Percentiles rank a stretch among this genome's conserved stretches.
Evolutionary conservation across 2,329 filamentous ascomycete genomes (phyloP).

Genomic region (Hawksworthiomyces lignivorus): DNA sequence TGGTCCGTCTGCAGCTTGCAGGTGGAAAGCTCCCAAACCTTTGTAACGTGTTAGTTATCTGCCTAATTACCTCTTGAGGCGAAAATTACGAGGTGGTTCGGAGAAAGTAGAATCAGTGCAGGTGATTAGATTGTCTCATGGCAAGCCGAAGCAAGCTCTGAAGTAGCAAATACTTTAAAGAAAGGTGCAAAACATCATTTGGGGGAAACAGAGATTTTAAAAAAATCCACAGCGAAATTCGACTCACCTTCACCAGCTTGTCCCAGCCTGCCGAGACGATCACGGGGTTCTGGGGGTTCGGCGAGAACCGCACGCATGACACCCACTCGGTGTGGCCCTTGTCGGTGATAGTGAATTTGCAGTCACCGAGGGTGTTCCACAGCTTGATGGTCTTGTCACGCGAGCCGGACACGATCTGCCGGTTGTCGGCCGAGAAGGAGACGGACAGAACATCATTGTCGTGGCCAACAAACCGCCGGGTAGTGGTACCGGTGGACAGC

Average conservation of each 20-base stretch:
- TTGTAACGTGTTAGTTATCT: conserved; percentile 5
- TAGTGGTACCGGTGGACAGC: conserved; percentile 93
- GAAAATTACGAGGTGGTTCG: no score
- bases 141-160: conserved; percentile 78
- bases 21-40: conserved; percentile 99
- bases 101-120: conserved; percentile 60
- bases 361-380: conserved; percentile 99
- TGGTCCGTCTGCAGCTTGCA: conserved; percentile 99
- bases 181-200: conserved; percentile 83
- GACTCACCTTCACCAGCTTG: conserved; percentile 99
- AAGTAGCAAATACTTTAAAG: conserved; percentile 99
- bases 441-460: conserved; percentile 99
- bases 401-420: conserved; percentile 98
- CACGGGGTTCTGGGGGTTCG: conserved; percentile 99
- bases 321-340: conserved; percentile 99
- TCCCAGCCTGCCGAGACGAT: conserved; percentile 99
- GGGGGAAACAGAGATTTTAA: conserved; percentile 16
- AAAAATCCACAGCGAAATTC: no score
- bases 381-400: conserved; percentile 99
- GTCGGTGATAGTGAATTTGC: conserved; percentile 99
- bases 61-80: no score
- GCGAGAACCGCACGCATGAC: conserved; percentile 98
- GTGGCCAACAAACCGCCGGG: conserved; percentile 97
- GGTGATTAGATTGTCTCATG: conserved; percentile 84
- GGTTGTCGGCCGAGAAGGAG: conserved; percentile 99